Percentiles rank a stretch among this genome's conserved stretches.
Evolutionary conservation across 805 yeast species (phyloP).

Genomic region (Peterozyma toletana): DNA sequence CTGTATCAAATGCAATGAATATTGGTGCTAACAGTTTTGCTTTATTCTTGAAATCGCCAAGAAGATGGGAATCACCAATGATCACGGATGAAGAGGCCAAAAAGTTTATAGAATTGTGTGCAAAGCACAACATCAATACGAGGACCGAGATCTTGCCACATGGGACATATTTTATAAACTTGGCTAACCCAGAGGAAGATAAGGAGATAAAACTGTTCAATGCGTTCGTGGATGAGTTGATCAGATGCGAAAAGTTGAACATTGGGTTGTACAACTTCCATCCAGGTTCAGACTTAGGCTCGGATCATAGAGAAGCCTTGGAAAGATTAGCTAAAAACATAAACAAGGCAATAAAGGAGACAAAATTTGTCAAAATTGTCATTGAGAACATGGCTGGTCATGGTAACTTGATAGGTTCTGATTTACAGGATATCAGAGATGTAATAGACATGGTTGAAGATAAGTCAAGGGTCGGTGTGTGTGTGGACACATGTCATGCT

Average conservation of each 20-base stretch:
- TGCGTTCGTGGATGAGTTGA: constrained; percentile 79
- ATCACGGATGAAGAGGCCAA: constrained; percentile 58
- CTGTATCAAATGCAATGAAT: constrained; percentile 33
- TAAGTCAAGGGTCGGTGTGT: constrained; percentile 85
- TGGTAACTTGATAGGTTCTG: constrained; percentile 82
- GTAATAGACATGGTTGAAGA: constrained; percentile 77
- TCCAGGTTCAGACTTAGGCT: constrained; percentile 80
- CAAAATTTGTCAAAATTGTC: constrained; percentile 77
- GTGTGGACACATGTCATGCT: constrained; percentile 93
- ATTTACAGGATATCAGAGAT: constrained; percentile 62
- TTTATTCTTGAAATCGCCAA: constrained; percentile 80
- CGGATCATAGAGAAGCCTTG: constrained; percentile 59
- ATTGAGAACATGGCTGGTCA: constrained; percentile 98
- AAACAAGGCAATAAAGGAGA: constrained; percentile 68
- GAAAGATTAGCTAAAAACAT: constrained; percentile 68
- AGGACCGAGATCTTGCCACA: constrained; percentile 83
- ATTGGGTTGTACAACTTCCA: constrained; percentile 89
- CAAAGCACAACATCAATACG: constrained; percentile 60
- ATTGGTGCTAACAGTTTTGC: constrained; percentile 80
- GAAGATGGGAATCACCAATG: constrained; percentile 85
- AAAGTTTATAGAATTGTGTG: constrained; percentile 60
- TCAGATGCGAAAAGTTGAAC: constrained; percentile 77
- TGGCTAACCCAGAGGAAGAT: constrained; percentile 83
- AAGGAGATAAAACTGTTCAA: constrained; percentile 71
- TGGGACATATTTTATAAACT: constrained; percentile 88